Evolutionary conservation across 805 yeast species (phyloP).

Genomic region (Spathaspora sp.): DNA sequence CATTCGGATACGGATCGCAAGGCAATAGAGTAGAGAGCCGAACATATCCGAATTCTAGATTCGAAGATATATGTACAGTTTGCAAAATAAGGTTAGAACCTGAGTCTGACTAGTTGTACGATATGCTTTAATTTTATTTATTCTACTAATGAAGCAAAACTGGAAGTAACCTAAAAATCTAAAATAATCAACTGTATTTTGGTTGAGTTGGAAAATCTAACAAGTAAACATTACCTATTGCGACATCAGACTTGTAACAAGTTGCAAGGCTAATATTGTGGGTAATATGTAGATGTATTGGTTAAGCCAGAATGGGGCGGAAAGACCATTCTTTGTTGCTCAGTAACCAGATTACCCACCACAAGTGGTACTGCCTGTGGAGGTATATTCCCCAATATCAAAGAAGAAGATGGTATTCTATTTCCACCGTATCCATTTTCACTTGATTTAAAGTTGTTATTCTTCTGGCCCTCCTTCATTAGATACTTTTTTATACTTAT

Average conservation of each 20-base stretch:
- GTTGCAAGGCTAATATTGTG: background rate
- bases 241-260: background rate
- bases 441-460: background rate
- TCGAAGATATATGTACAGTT: too few relatives aligned
- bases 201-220: background rate
- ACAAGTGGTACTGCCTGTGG: background rate
- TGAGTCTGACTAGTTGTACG: too few relatives aligned
- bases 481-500: constrained; percentile 30
- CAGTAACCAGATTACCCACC: background rate
- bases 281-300: background rate
- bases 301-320: background rate
- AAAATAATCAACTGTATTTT: background rate
- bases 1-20: too few relatives aligned
- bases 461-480: constrained; percentile 9
- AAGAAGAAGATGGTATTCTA: background rate
- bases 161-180: background rate
- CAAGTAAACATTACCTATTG: background rate
- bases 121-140: too few relatives aligned
- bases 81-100: too few relatives aligned
- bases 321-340: background rate
- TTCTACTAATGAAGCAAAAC: too few relatives aligned
- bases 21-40: too few relatives aligned
- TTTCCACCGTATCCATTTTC: background rate
- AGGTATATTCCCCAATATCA: background rate
- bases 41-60: too few relatives aligned